Percentiles rank a stretch among this genome's conserved stretches.
Evolutionary conservation across 2,329 filamentous ascomycete species (phyloP).

Genomic region (Chrysosporium keratinophilum): DNA sequence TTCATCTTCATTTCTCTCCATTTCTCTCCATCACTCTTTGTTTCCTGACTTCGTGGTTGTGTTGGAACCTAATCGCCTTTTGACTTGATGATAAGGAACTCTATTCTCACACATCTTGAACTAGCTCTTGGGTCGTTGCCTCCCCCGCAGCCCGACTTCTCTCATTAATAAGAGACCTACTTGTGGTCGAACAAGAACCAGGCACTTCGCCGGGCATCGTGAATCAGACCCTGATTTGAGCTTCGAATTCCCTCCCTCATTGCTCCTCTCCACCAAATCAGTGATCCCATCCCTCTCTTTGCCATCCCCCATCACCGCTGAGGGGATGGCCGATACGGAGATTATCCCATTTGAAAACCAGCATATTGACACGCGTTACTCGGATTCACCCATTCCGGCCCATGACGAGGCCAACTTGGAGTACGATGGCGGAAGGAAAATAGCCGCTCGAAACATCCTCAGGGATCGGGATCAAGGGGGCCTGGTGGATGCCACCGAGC

Average conservation of each 20-base stretch:
- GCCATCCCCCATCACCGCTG: conserved; percentile 8
- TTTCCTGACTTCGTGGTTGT: background rate
- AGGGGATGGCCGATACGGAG: conserved; percentile 16
- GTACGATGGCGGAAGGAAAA: conserved; percentile 7
- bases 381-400: conserved; percentile 1
- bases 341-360: conserved; percentile 11
- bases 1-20: background rate
- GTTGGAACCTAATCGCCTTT: background rate
- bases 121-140: background rate
- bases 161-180: background rate
- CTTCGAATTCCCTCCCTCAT: background rate
- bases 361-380: conserved; percentile 10
- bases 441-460: background rate
- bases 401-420: background rate
- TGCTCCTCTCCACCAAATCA: background rate
- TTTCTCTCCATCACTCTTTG: background rate
- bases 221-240: background rate
- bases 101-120: background rate
- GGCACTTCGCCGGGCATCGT: background rate
- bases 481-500: background rate
- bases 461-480: background rate
- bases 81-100: background rate
- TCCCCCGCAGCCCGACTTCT: background rate
- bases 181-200: no score
- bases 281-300: background rate